Evolutionary conservation across 768 basidiomycete species (phyloP).

Genomic region (Strobilomyces dryophilus): DNA sequence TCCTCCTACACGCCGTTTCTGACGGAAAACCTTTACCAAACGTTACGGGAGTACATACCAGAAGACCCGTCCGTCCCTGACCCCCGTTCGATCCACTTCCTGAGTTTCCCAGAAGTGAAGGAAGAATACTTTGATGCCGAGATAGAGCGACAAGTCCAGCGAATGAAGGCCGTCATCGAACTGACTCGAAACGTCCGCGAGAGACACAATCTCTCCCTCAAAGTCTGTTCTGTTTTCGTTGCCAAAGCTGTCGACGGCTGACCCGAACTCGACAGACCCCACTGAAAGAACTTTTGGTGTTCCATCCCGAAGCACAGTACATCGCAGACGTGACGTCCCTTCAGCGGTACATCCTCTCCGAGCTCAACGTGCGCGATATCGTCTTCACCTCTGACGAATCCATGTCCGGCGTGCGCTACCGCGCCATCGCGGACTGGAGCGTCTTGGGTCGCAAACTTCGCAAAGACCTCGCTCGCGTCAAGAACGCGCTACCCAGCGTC

Average conservation of each 20-base stretch:
- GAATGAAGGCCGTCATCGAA: constrained; percentile 95
- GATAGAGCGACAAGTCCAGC: constrained; percentile 90
- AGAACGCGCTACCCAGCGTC: constrained; percentile 78
- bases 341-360: constrained; percentile 85
- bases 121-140: constrained; percentile 91
- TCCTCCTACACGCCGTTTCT: constrained; percentile 98
- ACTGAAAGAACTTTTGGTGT: constrained; percentile 86
- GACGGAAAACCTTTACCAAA: constrained; percentile 95
- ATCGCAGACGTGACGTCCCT: constrained; percentile 82
- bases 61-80: constrained; percentile 68
- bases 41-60: constrained; percentile 81
- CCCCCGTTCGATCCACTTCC: constrained; percentile 90
- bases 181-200: constrained; percentile 87
- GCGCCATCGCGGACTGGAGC: constrained; percentile 92
- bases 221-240: constrained; percentile 48
- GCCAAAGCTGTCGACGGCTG: background rate
- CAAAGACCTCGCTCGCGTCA: constrained; percentile 86
- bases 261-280: constrained; percentile 58
- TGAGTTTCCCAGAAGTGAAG: constrained; percentile 89
- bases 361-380: constrained; percentile 91
- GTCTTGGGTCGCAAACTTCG: constrained; percentile 90
- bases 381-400: constrained; percentile 87
- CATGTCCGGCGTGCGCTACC: constrained; percentile 83
- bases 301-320: constrained; percentile 84
- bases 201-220: constrained; percentile 79